phyloP scores from a whole-genome alignment of 169 alveolate species.

The Plasmodium ovale region DNA sequence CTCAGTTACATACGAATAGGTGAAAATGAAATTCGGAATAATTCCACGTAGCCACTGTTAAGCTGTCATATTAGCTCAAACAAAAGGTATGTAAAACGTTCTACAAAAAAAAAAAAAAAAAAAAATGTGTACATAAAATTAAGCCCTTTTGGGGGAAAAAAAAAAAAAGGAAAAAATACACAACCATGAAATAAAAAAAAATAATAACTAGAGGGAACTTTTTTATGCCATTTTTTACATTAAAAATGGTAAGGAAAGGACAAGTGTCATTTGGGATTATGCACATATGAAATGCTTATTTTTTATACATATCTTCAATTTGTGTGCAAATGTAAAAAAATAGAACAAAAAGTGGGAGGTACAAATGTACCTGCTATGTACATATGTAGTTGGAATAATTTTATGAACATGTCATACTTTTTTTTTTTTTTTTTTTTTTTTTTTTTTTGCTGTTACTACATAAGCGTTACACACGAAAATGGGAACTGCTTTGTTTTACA shows the following conservation, averaged over 20 bases:
- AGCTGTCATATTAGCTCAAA: not conserved
- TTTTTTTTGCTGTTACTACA: too few species aligned
- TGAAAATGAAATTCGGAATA: too few species aligned
- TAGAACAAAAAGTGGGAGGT: not conserved
- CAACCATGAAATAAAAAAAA: too few species aligned
- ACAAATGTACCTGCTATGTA: not conserved
- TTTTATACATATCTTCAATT: too few species aligned
- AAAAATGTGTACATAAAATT: not conserved
- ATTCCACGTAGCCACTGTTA: too few species aligned
- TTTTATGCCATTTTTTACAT: too few species aligned
- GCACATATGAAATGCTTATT: too few species aligned
- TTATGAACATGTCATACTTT: not conserved
- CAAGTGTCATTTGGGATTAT: too few species aligned
- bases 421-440: slow-evolving; percentile 5
- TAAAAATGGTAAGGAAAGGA: too few species aligned
- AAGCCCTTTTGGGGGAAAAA: not conserved
- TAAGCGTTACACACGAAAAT: not conserved
- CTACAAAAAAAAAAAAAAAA: not conserved
- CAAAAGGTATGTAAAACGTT: not conserved
- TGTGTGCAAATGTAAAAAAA: slow-evolving; percentile 1
- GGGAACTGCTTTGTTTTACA: not conserved
- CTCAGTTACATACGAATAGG: too few species aligned
- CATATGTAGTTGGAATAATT: not conserved
- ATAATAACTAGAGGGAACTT: too few species aligned
- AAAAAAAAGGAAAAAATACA: too few species aligned